Evolutionary conservation across 2,329 filamentous ascomycete genomes (phyloP).

Genomic region (Myriosclerotinia curreyana): DNA sequence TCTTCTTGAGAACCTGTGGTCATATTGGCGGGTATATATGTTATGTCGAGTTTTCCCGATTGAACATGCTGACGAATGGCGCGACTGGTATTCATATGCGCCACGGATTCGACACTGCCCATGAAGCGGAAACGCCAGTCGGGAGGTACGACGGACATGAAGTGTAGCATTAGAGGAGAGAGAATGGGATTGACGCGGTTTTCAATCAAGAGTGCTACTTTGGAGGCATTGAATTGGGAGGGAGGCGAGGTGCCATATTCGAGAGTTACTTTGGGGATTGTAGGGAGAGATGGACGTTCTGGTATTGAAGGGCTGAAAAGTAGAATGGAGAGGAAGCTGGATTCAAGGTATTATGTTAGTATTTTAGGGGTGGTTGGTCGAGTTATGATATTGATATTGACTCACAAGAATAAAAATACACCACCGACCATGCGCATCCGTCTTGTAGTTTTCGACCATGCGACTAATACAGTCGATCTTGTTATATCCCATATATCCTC

Average conservation of each 20-base stretch:
- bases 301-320: slow-evolving; percentile 33
- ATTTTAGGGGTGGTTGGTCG: slow-evolving; percentile 6
- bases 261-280: slow-evolving; percentile 24
- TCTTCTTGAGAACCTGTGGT: slow-evolving; percentile 49
- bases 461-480: slow-evolving; percentile 27
- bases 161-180: slow-evolving; percentile 51
- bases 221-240: slow-evolving; percentile 24
- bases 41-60: slow-evolving; percentile 48
- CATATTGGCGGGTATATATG: slow-evolving; percentile 52
- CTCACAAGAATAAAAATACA: slow-evolving; percentile 34
- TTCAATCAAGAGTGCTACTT: slow-evolving; percentile 52
- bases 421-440: slow-evolving; percentile 34
- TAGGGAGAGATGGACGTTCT: slow-evolving; percentile 24
- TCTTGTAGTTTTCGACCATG: slow-evolving; percentile 37
- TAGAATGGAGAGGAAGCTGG: slow-evolving; percentile 30
- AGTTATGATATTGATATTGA: neutral
- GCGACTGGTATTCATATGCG: slow-evolving; percentile 45
- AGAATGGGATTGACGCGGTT: slow-evolving; percentile 48
- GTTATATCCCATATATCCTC: slow-evolving; percentile 36
- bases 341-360: slow-evolving; percentile 9
- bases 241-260: slow-evolving; percentile 15
- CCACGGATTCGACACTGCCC: slow-evolving; percentile 47
- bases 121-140: slow-evolving; percentile 56
- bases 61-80: slow-evolving; percentile 43
- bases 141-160: slow-evolving; percentile 52